Percentiles rank a stretch among this genome's conserved stretches.
phyloP scores from a whole-genome alignment of 176 grass and related monocot species.

The Tillandsia fasciculata region DNA sequence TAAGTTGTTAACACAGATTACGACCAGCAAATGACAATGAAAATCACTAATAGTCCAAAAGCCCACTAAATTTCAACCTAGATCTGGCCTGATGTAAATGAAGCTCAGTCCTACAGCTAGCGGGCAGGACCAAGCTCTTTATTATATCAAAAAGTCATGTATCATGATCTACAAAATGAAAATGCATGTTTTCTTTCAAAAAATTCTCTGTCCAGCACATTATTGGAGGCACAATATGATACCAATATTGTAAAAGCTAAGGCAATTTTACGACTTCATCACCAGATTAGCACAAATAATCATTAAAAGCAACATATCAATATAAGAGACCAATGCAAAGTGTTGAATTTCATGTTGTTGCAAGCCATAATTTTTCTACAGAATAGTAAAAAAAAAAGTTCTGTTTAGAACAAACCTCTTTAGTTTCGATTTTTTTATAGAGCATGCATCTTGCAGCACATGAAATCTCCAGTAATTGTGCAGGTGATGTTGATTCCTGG shows the following conservation, averaged over 20 bases:
- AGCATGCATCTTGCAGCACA: slow-evolving; percentile 61
- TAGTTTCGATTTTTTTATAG: slow-evolving; percentile 61
- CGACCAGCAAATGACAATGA: background rate
- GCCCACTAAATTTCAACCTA: background rate
- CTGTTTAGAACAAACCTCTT: slow-evolving; percentile 18
- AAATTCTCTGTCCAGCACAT: background rate
- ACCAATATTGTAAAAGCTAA: background rate
- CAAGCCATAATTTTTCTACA: background rate
- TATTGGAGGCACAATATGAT: background rate
- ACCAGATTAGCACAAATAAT: background rate
- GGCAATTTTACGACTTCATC: background rate
- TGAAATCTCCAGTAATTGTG: slow-evolving; percentile 29
- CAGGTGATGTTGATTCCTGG: slow-evolving; percentile 28
- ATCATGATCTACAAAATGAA: background rate
- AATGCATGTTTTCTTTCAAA: background rate
- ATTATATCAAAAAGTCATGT: background rate
- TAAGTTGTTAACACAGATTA: too few species aligned
- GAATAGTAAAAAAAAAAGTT: background rate
- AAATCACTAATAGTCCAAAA: background rate
- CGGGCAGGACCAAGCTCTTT: background rate
- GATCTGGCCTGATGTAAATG: background rate
- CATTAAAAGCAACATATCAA: background rate
- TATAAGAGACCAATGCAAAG: background rate
- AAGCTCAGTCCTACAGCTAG: background rate
- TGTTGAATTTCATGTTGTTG: background rate